Percentiles rank a stretch among this genome's conserved stretches.
Conservation (phyloP, 2,329 filamentous ascomycete genomes). For the Hortaea sp. region DNA sequence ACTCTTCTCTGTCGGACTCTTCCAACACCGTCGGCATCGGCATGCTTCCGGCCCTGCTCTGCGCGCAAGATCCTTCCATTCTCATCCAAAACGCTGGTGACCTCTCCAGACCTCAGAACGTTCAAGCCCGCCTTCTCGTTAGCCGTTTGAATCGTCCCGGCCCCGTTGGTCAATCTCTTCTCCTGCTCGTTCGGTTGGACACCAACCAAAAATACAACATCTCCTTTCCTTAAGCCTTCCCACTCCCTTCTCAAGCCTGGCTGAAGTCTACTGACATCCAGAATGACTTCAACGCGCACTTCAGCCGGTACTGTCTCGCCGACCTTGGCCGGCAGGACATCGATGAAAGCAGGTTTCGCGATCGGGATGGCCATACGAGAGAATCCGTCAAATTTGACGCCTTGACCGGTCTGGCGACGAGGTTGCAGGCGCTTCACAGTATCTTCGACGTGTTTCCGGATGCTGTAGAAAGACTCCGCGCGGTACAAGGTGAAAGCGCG, state of each 20-base stretch:
- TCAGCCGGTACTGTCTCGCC: conserved; percentile 74
- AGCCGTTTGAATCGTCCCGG: conserved; percentile 36
- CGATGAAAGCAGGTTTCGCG: conserved; percentile 73
- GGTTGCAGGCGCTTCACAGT: conserved; percentile 71
- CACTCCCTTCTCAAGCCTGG: conserved; percentile 73
- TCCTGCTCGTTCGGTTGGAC: conserved; percentile 52
- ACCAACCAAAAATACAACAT: conserved; percentile 78
- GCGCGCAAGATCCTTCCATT: conserved; percentile 66
- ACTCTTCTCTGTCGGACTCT: conserved; percentile 57
- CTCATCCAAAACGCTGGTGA: conserved; percentile 79
- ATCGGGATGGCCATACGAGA: conserved; percentile 90
- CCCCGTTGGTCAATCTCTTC: conserved; percentile 46
- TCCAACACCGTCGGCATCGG: conserved; percentile 46
- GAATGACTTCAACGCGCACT: conserved; percentile 73
- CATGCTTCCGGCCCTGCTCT: conserved; percentile 36
- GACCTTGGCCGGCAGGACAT: conserved; percentile 72
- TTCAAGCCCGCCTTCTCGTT: conserved; percentile 56
- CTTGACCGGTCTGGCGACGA: conserved; percentile 51
- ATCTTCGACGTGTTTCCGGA: conserved; percentile 81
- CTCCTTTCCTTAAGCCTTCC: conserved; percentile 77
- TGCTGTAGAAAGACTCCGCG: conserved; percentile 85
- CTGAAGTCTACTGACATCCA: conserved; percentile 73
- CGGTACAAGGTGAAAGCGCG: conserved; percentile 81
- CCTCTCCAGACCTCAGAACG: conserved; percentile 69
- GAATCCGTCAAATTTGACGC: conserved; percentile 64